phyloP scores from a whole-genome alignment of 176 grass and related monocot species.

The Triticum monococcum region DNA sequence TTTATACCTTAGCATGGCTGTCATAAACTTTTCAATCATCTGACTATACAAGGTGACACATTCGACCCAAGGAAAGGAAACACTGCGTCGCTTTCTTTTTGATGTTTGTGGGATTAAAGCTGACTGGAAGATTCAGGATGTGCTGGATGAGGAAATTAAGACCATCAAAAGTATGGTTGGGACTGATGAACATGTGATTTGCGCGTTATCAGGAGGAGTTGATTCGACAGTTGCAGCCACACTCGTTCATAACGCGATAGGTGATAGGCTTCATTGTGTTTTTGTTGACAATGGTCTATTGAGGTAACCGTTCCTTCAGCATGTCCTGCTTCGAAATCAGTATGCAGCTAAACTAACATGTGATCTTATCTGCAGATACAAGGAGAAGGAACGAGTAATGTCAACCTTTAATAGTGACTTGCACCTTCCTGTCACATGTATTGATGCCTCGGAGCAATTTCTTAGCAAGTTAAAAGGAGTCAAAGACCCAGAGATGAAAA shows the following conservation, averaged over 20 bases:
- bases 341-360: neutral
- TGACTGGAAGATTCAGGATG: slow-evolving; percentile 89
- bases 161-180: slow-evolving; percentile 62
- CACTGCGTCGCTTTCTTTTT: slow-evolving; percentile 66
- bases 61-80: slow-evolving; percentile 86
- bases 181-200: slow-evolving; percentile 76
- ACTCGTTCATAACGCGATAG: slow-evolving; percentile 82
- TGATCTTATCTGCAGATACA: slow-evolving; percentile 48
- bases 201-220: slow-evolving; percentile 78
- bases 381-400: slow-evolving; percentile 77
- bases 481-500: slow-evolving; percentile 74
- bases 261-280: slow-evolving; percentile 76
- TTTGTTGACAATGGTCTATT: slow-evolving; percentile 88
- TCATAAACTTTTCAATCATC: neutral
- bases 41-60: slow-evolving; percentile 68
- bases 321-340: neutral
- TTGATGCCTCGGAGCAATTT: slow-evolving; percentile 79
- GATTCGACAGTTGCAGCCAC: slow-evolving; percentile 79
- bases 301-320: slow-evolving; percentile 34
- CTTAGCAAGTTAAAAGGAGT: slow-evolving; percentile 76
- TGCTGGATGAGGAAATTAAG: slow-evolving; percentile 83
- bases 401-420: slow-evolving; percentile 75
- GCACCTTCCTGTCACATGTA: slow-evolving; percentile 74
- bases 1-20: neutral
- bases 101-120: slow-evolving; percentile 66